Evolutionary conservation across 1,284 basidiomycete species (phyloP).

Genomic region (Fomes fomentarius): DNA sequence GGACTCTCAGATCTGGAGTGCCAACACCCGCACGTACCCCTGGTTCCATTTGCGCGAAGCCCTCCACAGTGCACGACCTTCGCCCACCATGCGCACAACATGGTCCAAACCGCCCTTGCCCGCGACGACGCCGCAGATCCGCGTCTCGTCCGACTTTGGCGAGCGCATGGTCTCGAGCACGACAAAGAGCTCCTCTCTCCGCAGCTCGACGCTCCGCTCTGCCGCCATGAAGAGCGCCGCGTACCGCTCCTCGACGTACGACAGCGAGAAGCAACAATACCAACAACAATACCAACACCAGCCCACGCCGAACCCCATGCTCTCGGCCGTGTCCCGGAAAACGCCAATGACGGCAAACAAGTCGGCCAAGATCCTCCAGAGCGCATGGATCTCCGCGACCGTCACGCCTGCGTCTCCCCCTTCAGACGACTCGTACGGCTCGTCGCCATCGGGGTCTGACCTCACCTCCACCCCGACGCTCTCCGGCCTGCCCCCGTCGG

Average conservation of each 20-base stretch:
- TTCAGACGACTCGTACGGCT: slow-evolving; percentile 18
- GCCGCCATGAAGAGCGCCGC: slow-evolving; percentile 13
- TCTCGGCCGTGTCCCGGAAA: slow-evolving; percentile 12
- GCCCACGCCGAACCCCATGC: slow-evolving; percentile 1
- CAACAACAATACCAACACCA: too few relatives aligned
- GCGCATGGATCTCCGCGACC: slow-evolving; percentile 23
- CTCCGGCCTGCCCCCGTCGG: slow-evolving; percentile 21
- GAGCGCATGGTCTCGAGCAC: slow-evolving; percentile 18
- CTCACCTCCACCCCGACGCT: slow-evolving; percentile 25
- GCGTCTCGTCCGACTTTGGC: slow-evolving; percentile 22
- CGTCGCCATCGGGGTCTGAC: slow-evolving; percentile 14
- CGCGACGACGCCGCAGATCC: slow-evolving; percentile 18
- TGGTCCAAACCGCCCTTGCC: slow-evolving; percentile 26
- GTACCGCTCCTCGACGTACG: slow-evolving; percentile 12
- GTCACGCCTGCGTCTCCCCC: slow-evolving; percentile 23
- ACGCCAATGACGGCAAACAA: slow-evolving; percentile 21
- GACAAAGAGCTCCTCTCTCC: slow-evolving; percentile 11
- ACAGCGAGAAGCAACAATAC: slow-evolving; percentile 19
- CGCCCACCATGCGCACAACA: slow-evolving; percentile 25
- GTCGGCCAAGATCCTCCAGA: slow-evolving; percentile 22
- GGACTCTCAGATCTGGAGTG: slow-evolving; percentile 56
- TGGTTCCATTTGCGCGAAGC: slow-evolving; percentile 30
- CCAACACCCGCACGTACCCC: slow-evolving; percentile 51
- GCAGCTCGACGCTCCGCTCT: slow-evolving; percentile 9
- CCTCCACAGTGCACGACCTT: slow-evolving; percentile 28